Conservation (phyloP, 768 basidiomycete genomes). For the Steccherinum ochraceum region DNA sequence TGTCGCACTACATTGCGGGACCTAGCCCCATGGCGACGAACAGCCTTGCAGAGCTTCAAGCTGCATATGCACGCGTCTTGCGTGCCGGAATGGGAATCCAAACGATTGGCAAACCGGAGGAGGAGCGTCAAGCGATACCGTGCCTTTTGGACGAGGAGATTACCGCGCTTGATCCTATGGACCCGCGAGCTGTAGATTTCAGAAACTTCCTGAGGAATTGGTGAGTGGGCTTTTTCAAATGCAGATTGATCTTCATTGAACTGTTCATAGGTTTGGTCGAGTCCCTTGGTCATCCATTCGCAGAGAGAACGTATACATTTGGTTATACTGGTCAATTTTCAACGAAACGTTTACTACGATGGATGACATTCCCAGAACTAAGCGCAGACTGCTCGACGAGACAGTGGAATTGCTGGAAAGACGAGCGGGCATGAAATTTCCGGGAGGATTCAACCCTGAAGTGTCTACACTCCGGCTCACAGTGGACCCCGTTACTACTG, state of each 20-base stretch:
- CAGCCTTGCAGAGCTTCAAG: conserved; percentile 50
- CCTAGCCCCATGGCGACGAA: conserved; percentile 38
- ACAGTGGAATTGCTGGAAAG: conserved; percentile 61
- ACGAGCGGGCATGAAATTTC: conserved; percentile 60
- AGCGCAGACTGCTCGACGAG: conserved; percentile 47
- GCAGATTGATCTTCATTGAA: background rate
- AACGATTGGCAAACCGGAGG: conserved; percentile 45
- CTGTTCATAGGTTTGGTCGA: conserved; percentile 58
- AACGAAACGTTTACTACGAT: conserved; percentile 53
- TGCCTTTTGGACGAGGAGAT: conserved; percentile 58
- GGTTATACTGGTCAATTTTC: conserved; percentile 84
- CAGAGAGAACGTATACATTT: conserved; percentile 55
- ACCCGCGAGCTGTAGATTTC: conserved; percentile 71
- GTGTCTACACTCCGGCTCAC: conserved; percentile 62
- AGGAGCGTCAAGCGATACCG: conserved; percentile 46
- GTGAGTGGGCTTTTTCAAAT: conserved; percentile 18
- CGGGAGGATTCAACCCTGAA: conserved; percentile 49
- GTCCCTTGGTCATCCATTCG: conserved; percentile 69
- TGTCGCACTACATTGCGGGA: conserved; percentile 41
- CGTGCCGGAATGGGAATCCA: conserved; percentile 58
- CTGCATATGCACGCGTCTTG: conserved; percentile 55
- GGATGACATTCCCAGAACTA: conserved; percentile 39
- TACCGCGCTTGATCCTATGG: conserved; percentile 48
- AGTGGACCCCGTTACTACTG: conserved; percentile 67
- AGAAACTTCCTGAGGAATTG: conserved; percentile 59